These are phyloP conservation scores for Pestalotiopsis sp. DNA, from an alignment of 2,329 filamentous ascomycete genomes.

Conservation along the genomic window DNA sequence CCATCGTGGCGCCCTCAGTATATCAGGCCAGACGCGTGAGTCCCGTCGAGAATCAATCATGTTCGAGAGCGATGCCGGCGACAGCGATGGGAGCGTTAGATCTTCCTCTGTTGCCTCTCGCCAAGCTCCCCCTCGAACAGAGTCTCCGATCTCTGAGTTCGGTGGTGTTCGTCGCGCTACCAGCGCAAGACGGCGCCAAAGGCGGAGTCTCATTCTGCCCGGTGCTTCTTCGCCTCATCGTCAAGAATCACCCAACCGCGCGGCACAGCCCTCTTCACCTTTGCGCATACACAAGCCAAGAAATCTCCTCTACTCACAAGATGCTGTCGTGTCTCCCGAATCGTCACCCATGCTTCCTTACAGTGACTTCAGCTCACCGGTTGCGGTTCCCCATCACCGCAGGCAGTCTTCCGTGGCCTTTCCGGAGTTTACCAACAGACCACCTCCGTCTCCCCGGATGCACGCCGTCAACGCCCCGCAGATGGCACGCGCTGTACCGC, in stretches of 20 bases:
- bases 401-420: conserved; percentile 89
- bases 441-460: conserved; percentile 80
- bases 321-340: conserved; percentile 78
- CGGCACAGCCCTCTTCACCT: conserved; percentile 76
- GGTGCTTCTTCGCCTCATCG: conserved; percentile 76
- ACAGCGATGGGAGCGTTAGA: conserved; percentile 84
- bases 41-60: conserved; percentile 77
- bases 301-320: conserved; percentile 55
- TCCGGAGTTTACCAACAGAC: conserved; percentile 65
- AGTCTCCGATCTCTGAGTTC: conserved; percentile 89
- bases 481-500: conserved; percentile 84
- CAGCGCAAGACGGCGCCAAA: conserved; percentile 79
- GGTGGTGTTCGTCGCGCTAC: conserved; percentile 73
- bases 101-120: conserved; percentile 76
- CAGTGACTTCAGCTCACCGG: conserved; percentile 78
- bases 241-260: conserved; percentile 84
- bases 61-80: conserved; percentile 79
- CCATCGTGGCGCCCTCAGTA: conserved; percentile 61
- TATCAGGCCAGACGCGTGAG: conserved; percentile 57
- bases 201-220: conserved; percentile 82
- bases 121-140: conserved; percentile 64
- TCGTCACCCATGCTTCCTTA: conserved; percentile 83
- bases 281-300: conserved; percentile 83
- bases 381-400: conserved; percentile 67
- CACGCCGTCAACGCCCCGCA: conserved; percentile 74